Evolutionary conservation across 2,329 filamentous ascomycete genomes (phyloP), one percentile per base, ranked within the genome.

Genomic region (Fusarium haematococcum): DNA sequence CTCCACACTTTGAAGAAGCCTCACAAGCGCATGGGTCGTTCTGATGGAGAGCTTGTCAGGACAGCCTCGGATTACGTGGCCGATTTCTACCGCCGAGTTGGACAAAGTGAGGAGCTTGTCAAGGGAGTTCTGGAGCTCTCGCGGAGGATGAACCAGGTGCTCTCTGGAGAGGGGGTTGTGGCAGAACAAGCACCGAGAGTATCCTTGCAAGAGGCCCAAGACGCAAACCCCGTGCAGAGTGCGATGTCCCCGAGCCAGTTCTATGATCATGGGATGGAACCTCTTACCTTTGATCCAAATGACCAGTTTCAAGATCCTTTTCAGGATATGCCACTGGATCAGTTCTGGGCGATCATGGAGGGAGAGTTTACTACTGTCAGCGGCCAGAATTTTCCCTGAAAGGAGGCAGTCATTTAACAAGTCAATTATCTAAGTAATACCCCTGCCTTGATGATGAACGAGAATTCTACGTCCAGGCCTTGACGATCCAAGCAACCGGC

Each of bases 301-400:
- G 74, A 77, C 27, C 61, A 73, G 16, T 69, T 76, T 8, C 75
- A 75, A 13, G 74, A 76, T 33, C 75, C 75, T 11, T 76, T 76
- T n/a, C 74, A 77, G n/a, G 74, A 75, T 1, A 67, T 76, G 65
- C 75, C 75, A 5, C 30, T 77, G 20, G 75, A 76, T n/a, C 74
- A 76, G 18, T 77, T 76, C 43, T 76, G 75, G 75, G 75, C 74
- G n/a, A 74, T 76, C 11, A 77, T 76, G 70, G 75, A 76, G 4
- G 74, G 63, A 0, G 75, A 73, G 4, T 76, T 77, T 41, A 69
- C 71, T 1, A 60, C 65, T 8, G 63, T 74, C 11, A 69, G 61
- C n/a, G 71, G 68, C 7, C 67, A 27, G 61, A 63, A 5, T 32
- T 73, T 41, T 43, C 37, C 32, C 2, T 58, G 0, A 39, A 33